Evolutionary conservation across 495 filamentous ascomycete species (phyloP).

Genomic region (Bacidia gigantensis): DNA sequence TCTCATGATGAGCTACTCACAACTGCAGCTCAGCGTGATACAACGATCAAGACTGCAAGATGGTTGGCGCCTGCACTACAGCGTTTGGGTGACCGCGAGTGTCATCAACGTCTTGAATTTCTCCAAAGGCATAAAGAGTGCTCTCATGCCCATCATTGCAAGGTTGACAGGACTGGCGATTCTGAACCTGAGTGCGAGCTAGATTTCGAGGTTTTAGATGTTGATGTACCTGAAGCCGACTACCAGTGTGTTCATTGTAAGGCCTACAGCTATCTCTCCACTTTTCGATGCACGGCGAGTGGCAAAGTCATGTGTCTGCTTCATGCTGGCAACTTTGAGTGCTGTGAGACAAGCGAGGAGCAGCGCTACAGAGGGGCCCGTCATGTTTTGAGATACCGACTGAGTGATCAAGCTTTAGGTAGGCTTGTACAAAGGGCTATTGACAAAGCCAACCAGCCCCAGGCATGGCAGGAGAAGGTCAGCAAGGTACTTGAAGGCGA

Average conservation of each 20-base stretch:
- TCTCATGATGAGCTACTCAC: slow-evolving; percentile 94
- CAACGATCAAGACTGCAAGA: slow-evolving; percentile 83
- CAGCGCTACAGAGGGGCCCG: slow-evolving; percentile 46
- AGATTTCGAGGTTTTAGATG: slow-evolving; percentile 42
- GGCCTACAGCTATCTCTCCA: slow-evolving; percentile 77
- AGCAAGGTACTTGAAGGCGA: slow-evolving; percentile 70
- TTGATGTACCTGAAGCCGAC: slow-evolving; percentile 74
- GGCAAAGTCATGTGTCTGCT: slow-evolving; percentile 65
- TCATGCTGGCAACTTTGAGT: slow-evolving; percentile 65
- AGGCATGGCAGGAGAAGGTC: slow-evolving; percentile 84
- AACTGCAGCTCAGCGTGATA: slow-evolving; percentile 65
- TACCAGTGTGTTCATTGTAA: slow-evolving; percentile 90
- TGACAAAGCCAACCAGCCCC: slow-evolving; percentile 75
- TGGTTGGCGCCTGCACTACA: slow-evolving; percentile 84
- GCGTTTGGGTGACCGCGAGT: slow-evolving; percentile 59
- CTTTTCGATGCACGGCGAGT: slow-evolving; percentile 67
- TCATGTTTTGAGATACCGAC: slow-evolving; percentile 61
- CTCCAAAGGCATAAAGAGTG: slow-evolving; percentile 45
- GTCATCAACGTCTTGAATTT: slow-evolving; percentile 52
- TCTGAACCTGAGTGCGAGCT: slow-evolving; percentile 27
- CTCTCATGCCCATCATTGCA: slow-evolving; percentile 33
- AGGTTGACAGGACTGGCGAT: slow-evolving; percentile 24
- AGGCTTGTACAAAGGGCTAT: slow-evolving; percentile 58
- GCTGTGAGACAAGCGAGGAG: slow-evolving; percentile 52
- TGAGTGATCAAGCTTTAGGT: slow-evolving; percentile 55